A percentile compares a stretch with the other conserved stretches of the same genome.
Conservation (phyloP, 306 rosid genomes). For the Sicyos baderoa region DNA sequence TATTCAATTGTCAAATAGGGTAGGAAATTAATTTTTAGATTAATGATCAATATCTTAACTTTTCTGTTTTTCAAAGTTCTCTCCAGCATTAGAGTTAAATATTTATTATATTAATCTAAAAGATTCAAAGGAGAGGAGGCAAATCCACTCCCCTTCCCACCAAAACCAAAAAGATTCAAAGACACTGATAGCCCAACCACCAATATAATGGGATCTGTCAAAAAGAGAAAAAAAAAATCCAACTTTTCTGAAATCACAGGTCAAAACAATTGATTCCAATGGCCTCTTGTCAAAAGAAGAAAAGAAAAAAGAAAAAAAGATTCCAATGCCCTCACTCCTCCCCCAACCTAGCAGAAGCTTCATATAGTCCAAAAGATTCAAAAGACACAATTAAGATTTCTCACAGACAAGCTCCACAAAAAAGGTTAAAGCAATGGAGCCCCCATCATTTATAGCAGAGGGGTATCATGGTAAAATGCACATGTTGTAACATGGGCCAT, state of each 20-base stretch:
- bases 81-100: neutral
- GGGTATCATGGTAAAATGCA: neutral
- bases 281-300: too few species aligned
- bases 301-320: neutral
- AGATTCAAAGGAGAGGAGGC: constrained; percentile 3
- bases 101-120: neutral
- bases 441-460: neutral
- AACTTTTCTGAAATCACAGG: constrained; percentile 1
- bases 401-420: neutral
- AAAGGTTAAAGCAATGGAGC: constrained; percentile 16
- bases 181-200: neutral
- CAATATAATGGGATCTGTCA: constrained; percentile 7
- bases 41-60: too few species aligned
- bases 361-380: constrained; percentile 5
- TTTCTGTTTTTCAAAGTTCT: too few species aligned
- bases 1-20: too few species aligned
- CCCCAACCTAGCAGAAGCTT: constrained; percentile 11
- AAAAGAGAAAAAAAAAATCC: neutral
- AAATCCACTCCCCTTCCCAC: neutral
- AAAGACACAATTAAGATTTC: constrained; percentile 9
- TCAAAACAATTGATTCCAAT: constrained; percentile 7
- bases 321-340: neutral
- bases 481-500: constrained; percentile 12
- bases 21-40: too few species aligned
- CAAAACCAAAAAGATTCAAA: neutral